Evolutionary conservation across 768 basidiomycete genomes (phyloP), one percentile per base, ranked within the genome.

Genomic region (Hypsizygus marmoreus): DNA sequence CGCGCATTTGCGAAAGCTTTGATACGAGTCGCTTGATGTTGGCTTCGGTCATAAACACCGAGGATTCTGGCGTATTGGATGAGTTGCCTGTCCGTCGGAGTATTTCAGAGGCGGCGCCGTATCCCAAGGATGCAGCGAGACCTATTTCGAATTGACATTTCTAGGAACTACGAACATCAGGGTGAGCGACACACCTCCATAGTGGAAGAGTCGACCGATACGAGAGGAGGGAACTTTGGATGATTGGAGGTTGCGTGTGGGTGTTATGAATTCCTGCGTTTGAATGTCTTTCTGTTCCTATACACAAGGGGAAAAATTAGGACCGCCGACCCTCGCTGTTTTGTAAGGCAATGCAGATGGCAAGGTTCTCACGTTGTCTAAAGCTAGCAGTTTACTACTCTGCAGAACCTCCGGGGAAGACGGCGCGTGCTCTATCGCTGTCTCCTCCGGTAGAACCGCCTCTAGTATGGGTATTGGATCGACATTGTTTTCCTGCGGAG

Each of bases 1-100:
- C 95, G 11, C 95, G 75, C 97, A 99, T 98, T 61, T 87, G 81
- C 0, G 91, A 86, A n/a, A 99, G 74, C 57, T 95, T 97, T 2
- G 84, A 82, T 1, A 98, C 97, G 0, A 99, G 76, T 2, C 95
- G 80, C 40, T 84, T 84, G 45, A 97, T 76, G 60, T 98, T 98
- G 6, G 87, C 86, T 63, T 97, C 94, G 2, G 87, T 90, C 82
- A 97, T 82, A 64, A 97, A 83, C 4, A 94, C 62, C 1, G 86
- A 79, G 3, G 79, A 67, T 13, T 63, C 54, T 0, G 58, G 50
- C 10, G 65, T 58, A 4, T 64, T 57, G 1, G 72, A 62, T 3
- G 68, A 50, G 14, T 67, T 66, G 2, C 76, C 73, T 0, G 87
- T 78, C 3, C 93, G 81, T 23, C 90, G 83, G 8, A 95, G 53